Evolutionary conservation across 768 basidiomycete species (phyloP), one percentile per base, ranked within the genome.

Genomic region (Panus rudis): DNA sequence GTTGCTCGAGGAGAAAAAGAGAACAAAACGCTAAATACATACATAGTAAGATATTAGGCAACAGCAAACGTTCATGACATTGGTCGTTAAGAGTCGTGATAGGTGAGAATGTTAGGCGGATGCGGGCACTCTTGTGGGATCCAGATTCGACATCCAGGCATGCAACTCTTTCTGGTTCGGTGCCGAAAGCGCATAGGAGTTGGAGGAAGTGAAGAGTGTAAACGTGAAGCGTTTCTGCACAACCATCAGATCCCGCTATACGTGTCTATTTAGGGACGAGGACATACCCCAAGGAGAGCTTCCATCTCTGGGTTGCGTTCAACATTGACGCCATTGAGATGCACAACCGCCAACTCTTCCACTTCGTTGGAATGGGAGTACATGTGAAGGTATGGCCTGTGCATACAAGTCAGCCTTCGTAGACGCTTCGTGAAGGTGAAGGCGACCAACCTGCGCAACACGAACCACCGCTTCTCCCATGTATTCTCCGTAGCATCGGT

Each of bases 401-500:
- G n/a, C n/a, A 39, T 42, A 45, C 27, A 41, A 44, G 32, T 17
- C 12, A 43, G 22, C 22, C 23, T 7, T 25, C n/a, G 28, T 46
- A 22, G 26, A n/a, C 3, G n/a, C 27, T 23, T 37, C 19, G 8
- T 30, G 14, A 16, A 20, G 38, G 32, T 37, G 16, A 12, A 26
- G 17, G 19, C 16, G 23, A 28, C 47, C 51, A 6, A 92, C 92
- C 92, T 78, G 59, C 81, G 77, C 8, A 98, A 70, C 13, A 92
- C 86, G 59, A 92, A 92, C 81, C 86, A 92, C 43, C 81, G 70
- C 57, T 74, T 78, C 54, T 79, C 77, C 96, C 96, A 99, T 23
- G 67, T 61, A 55, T 91, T 79, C 54, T 78, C 79, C 32, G 75
- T 77, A 10, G 92, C 88, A 59, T 98, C 83, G 21, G 72, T 76